Evolutionary conservation across 768 basidiomycete species (phyloP), one percentile per base, ranked within the genome.

Genomic region (Hysterangium stoloniferum): DNA sequence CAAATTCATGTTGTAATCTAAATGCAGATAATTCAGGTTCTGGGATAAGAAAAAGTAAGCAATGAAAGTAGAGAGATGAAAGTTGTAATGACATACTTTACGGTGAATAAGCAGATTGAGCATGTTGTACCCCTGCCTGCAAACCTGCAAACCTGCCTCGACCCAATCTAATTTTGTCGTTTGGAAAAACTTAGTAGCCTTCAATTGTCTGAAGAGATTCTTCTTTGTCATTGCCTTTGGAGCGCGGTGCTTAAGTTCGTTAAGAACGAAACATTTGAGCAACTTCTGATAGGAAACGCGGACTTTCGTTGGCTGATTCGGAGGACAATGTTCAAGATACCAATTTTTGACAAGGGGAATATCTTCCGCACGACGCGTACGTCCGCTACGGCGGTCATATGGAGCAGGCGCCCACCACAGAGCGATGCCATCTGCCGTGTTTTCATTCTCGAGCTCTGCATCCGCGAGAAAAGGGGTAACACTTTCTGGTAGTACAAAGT

Each of bases 171-270:
- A 69, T 57, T 79, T 90, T 4, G 96, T 99, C 12, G 89, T 91
- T 73, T 98, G 96, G 83, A 99, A 99, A 71, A 99, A 99, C 68
- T 98, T 98, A 52, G 96, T 99, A n/a, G 89, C 85, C 69, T 97
- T 98, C 52, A 93, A 74, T 62, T 93, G 89, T 37, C 91, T 77
- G 78, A 99, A 98, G 44, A 98, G 64, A 62, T 94, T 96, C 72
- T 95, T 92, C 80, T 95, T 98, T 56, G 89, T 86, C 88, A 96
- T 95, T 6, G 96, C 86, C 68, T 96, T 98, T 66, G 96, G 93
- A 4, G 84, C 77, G 40, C 88, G 76, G 48, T 84, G 84, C 61
- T 88, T 83, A 37, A 99, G 74, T 66, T 94, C 92, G 64, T 99
- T 99, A 58, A 98, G 74, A 15, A 99, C 96, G 66, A 76, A 98